Evolutionary conservation across 2,329 filamentous ascomycete species (phyloP).

Genomic region (Hymenoscyphus fraxineus): DNA sequence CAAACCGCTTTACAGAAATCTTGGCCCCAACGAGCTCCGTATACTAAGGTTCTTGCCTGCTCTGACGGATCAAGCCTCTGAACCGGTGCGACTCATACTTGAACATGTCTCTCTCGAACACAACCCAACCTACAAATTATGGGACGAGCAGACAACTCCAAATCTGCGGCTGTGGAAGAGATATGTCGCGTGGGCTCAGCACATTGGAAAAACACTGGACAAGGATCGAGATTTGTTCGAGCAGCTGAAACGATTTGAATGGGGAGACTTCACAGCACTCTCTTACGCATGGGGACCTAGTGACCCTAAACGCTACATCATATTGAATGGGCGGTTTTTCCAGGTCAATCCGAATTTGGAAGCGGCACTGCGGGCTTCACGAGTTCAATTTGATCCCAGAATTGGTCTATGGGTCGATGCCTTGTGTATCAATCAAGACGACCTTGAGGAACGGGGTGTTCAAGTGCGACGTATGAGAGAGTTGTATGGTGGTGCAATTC

Average conservation of each 20-base stretch:
- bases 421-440: not conserved
- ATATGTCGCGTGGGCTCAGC: not conserved
- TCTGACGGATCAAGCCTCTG: not conserved
- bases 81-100: not conserved
- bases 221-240: not conserved
- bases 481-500: not conserved
- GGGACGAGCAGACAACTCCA: not conserved
- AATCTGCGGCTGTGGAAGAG: not conserved
- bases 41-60: not conserved
- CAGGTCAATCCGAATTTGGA: not conserved
- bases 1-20: not conserved
- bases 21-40: not conserved
- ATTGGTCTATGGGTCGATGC: not conserved
- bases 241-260: not conserved
- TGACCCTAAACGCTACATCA: not conserved
- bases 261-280: not conserved
- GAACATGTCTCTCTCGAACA: constrained; percentile 1
- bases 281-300: not conserved
- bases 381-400: not conserved
- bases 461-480: not conserved
- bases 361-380: not conserved
- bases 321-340: not conserved
- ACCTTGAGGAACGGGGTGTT: not conserved
- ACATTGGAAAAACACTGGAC: not conserved
- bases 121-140: not conserved